Evolutionary conservation across 768 basidiomycete genomes (phyloP).

Genomic region (Boletus sp.): DNA sequence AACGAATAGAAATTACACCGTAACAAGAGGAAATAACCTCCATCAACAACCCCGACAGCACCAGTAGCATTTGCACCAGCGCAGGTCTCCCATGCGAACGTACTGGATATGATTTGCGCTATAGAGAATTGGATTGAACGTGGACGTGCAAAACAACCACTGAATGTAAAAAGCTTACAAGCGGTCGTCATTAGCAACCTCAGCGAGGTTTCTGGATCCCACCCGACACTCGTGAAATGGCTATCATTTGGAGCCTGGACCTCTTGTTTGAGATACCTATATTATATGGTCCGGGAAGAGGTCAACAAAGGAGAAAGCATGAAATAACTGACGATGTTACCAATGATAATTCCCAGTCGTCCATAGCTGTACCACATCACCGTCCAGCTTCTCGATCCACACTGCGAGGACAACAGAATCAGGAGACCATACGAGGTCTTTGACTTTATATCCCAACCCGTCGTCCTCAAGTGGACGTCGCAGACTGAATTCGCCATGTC

Average conservation of each 20-base stretch:
- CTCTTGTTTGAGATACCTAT: slow-evolving; percentile 93
- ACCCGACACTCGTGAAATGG: slow-evolving; percentile 71
- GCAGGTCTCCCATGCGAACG: slow-evolving; percentile 79
- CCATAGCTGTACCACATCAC: slow-evolving; percentile 92
- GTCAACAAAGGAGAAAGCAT: slow-evolving; percentile 6
- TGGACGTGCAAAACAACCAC: neutral
- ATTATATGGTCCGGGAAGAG: neutral
- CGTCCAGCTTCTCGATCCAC: slow-evolving; percentile 71
- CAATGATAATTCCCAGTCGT: slow-evolving; percentile 94
- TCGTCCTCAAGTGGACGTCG: slow-evolving; percentile 35
- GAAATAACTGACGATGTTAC: slow-evolving; percentile 35
- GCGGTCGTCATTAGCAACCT: slow-evolving; percentile 64
- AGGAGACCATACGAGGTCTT: slow-evolving; percentile 81
- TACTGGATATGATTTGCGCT: slow-evolving; percentile 58
- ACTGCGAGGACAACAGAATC: slow-evolving; percentile 84
- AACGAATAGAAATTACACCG: neutral
- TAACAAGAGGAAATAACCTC: slow-evolving; percentile 49
- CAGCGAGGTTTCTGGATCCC: slow-evolving; percentile 85
- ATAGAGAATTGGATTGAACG: slow-evolving; percentile 2
- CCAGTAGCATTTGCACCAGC: slow-evolving; percentile 78
- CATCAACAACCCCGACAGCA: slow-evolving; percentile 86
- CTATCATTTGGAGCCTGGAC: slow-evolving; percentile 49
- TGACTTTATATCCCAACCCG: slow-evolving; percentile 68
- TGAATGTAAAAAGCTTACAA: slow-evolving; percentile 42
- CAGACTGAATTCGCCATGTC: slow-evolving; percentile 86